Evolutionary conservation across 169 alveolate genomes (phyloP).

Genomic region (Plasmodium yoelii): DNA sequence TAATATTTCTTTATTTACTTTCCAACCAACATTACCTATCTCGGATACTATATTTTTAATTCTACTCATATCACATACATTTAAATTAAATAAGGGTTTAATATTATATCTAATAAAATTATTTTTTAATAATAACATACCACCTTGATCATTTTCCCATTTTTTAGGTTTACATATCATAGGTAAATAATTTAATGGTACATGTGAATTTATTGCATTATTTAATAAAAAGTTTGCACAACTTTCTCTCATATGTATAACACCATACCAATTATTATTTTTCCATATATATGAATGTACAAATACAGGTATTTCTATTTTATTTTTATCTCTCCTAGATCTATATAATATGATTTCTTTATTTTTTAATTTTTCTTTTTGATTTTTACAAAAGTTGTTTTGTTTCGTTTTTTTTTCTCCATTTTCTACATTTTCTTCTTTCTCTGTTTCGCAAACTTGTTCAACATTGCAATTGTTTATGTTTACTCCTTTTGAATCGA

Average conservation of each 20-base stretch:
- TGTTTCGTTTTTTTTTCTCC: background rate
- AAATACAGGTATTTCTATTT: constrained; percentile 83
- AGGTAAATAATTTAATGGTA: constrained; percentile 81
- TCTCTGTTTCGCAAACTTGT: background rate
- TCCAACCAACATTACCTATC: constrained; percentile 84
- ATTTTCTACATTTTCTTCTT: background rate
- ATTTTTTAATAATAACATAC: constrained; percentile 79
- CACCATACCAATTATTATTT: constrained; percentile 83
- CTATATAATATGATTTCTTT: constrained; percentile 48
- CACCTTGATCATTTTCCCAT: constrained; percentile 80
- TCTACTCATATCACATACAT: constrained; percentile 81
- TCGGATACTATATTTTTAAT: constrained; percentile 78
- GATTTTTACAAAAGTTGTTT: constrained; percentile 58
- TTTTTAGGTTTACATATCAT: constrained; percentile 85
- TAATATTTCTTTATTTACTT: constrained; percentile 78
- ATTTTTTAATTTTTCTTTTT: constrained; percentile 40
- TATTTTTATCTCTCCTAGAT: constrained; percentile 79
- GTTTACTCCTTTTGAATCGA: background rate
- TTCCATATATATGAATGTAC: constrained; percentile 81
- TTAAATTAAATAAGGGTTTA: constrained; percentile 79
- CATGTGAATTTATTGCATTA: constrained; percentile 80
- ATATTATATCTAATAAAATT: constrained; percentile 82
- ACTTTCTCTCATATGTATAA: constrained; percentile 84
- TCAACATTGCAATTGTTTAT: background rate
- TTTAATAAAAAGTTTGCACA: constrained; percentile 83